Base-by-base conservation (phyloP, 73 alveolate genomes). In the Paraurostyla sp. region DNA sequence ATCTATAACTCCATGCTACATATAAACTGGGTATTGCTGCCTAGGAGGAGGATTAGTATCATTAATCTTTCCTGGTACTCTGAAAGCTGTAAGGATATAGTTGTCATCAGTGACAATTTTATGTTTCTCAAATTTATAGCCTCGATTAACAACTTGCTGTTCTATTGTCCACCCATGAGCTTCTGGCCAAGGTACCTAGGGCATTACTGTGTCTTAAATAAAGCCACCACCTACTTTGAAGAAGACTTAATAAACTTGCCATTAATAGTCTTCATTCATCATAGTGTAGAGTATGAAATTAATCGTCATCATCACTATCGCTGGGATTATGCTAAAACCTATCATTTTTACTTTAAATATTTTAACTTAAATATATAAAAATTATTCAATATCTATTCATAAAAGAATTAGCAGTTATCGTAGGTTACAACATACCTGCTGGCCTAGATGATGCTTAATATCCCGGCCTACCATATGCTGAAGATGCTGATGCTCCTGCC, bases 1-100 rank as follows among this genome's bases (percentile, higher is more conserved):
- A 91, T 95, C 98, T 43, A 95, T 80, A 54, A 95, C 71, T n/a
- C 99, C 99, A 85, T 95, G 99, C 71, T 93, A 93, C 27, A 95
- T 93, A 57, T 86, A 71, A 4, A 95, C 93, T 30, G 96, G 97
- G 51, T 45, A 71, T 52, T 59, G 33, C 25, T 76, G 32, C 33
- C 23, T 38, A n/a, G n/a, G n/a, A n/a, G n/a, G 82, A 3, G 2
- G 68, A 49, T 33, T 45, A 30, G 13, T 23, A 49, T 90, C 85
- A 13, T 91, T 59, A 13, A 76, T 84, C 1, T 42, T 50, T 7
- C 52, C 58, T 33, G 84, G 69, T 20, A 91, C 40, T 36, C 92
- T 80, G 80, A 86, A 91, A 16, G 88, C 73, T 6, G 81, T 60
- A 11, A 91, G 80, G 13, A 76, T 52, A 52, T 91, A 91, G 23